phyloP scores from a whole-genome alignment of 345 rosid species.

The Diplotaxis tenuifolia region DNA sequence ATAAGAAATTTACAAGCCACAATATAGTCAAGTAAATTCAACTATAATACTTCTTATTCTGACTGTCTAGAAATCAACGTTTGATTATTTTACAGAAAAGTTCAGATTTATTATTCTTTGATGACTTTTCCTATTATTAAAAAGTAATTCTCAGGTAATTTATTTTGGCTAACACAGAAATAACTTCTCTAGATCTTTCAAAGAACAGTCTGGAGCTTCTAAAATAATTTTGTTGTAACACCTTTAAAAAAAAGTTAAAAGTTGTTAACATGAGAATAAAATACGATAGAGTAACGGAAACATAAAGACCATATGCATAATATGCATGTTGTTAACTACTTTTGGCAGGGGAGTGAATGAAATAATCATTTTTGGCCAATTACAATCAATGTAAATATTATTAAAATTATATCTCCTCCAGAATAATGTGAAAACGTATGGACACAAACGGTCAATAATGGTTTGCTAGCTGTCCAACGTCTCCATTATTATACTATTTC shows the following conservation, averaged over 20 bases:
- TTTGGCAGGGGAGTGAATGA: neutral
- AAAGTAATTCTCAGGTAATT: neutral
- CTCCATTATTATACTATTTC: neutral
- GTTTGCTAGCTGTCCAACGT: conserved; percentile 9
- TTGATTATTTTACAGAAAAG: neutral
- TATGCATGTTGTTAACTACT: neutral
- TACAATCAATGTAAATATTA: neutral
- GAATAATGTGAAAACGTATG: neutral
- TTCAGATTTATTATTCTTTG: neutral
- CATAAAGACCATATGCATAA: neutral
- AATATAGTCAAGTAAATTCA: neutral
- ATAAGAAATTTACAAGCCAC: neutral
- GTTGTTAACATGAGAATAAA: neutral
- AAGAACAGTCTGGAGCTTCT: neutral
- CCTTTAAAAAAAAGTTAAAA: neutral
- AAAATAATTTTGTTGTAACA: neutral
- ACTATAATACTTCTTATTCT: neutral
- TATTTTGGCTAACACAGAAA: neutral
- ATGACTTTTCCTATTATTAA: neutral
- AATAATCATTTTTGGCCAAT: neutral
- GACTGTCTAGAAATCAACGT: neutral
- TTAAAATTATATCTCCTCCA: neutral
- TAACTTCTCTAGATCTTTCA: neutral
- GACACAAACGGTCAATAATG: conserved; percentile 26
- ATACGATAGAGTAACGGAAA: neutral